A percentile compares a stretch with the other conserved stretches of the same genome.
These are phyloP conservation scores for Fusarium palustre DNA, from an alignment of 2,329 filamentous ascomycete genomes.

Conservation along the genomic window DNA sequence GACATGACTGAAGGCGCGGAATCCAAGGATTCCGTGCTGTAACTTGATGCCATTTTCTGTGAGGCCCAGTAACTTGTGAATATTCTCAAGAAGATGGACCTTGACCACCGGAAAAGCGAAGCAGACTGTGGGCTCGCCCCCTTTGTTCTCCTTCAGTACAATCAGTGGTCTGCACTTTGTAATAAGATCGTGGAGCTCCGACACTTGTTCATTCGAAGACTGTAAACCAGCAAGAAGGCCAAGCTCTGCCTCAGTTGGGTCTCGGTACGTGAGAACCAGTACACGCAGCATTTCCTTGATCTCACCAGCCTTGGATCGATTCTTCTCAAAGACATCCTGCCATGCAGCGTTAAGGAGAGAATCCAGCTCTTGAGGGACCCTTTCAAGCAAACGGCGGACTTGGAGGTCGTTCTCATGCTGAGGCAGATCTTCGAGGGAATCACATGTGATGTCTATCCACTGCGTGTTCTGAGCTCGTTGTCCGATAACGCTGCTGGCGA, in stretches of 20 bases:
- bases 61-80: conserved; percentile 50
- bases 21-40: conserved; percentile 57
- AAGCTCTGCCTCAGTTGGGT: conserved; percentile 55
- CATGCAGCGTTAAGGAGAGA: conserved; percentile 54
- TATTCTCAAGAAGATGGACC: conserved; percentile 55
- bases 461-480: conserved; percentile 57
- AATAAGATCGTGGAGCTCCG: conserved; percentile 52
- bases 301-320: conserved; percentile 50
- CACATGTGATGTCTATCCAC: conserved; percentile 59
- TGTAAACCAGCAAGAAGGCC: conserved; percentile 53
- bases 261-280: conserved; percentile 56
- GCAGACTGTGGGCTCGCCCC: conserved; percentile 31
- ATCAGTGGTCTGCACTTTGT: conserved; percentile 55
- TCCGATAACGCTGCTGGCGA: conserved; percentile 57
- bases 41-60: conserved; percentile 55
- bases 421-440: conserved; percentile 56
- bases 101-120: conserved; percentile 50
- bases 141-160: conserved; percentile 20
- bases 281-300: conserved; percentile 58
- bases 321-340: conserved; percentile 52
- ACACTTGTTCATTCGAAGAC: conserved; percentile 48
- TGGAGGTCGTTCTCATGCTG: conserved; percentile 53
- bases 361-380: conserved; percentile 55
- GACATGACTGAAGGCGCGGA: conserved; percentile 54
- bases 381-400: conserved; percentile 55